Evolutionary conservation across 1,139 yeast genomes (phyloP), one percentile per base, ranked within the genome.

Genomic region (Candida smagusa): DNA sequence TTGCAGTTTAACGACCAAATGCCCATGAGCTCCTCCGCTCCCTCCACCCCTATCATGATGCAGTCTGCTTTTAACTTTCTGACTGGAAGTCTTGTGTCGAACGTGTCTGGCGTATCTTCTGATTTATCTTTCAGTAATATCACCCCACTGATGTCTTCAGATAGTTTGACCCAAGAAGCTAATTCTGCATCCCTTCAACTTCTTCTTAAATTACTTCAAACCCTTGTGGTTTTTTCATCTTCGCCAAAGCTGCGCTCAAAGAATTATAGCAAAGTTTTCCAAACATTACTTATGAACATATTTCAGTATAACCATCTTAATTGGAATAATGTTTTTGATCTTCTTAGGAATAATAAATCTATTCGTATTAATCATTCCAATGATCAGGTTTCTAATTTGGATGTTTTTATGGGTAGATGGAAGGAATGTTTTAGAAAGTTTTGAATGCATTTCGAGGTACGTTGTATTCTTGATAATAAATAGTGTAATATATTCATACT

Each of bases 11-110:
- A 67, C 47, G 76, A 70, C 49, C 59, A 58, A 39, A 54, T 68
- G 33, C 75, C 75, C 1, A 58, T 70, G 44, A 67, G 74, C 50
- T 55, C 69, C 35, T 65, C 72, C 12, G 75, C 76, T 6, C 74
- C 75, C 5, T 58, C 70, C 1, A 69, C 75, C 6, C 75, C 76
- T 13, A 54, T 68, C 8, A 39, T 64, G 22, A 41, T 46, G 8
- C 65, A 55, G 36, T 44, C 47, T 12, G 43, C 37, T 4, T 47
- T 47, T 30, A 40, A 31, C 27, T 38, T 41, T 16, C 34, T 37
- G 28, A 33, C 36, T 9, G 30, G 31, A 9, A 32, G 34, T 22
- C 9, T 26, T 11, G 26, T 22, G 7, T n/a, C 31, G 12, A 4
- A 6, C 35, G 11, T n/a, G 26, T 32, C 21, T 13, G 16, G 22